A percentile compares a stretch with the other conserved stretches of the same genome.
Conservation (phyloP, 2,329 filamentous ascomycete genomes). For the Fusarium transvaalense region DNA sequence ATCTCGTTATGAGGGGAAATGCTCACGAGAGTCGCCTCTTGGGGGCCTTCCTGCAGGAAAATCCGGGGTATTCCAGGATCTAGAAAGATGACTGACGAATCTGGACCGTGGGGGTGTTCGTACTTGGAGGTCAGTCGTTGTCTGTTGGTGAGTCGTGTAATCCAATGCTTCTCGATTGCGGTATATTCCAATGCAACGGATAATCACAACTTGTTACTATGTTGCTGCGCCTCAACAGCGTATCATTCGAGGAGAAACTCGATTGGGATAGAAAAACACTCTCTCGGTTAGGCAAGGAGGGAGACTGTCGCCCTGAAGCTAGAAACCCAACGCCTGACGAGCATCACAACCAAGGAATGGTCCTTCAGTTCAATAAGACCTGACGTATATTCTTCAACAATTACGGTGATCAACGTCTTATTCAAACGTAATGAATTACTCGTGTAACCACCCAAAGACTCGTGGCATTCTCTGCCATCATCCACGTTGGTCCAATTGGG, state of each 20-base stretch:
- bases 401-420: neutral
- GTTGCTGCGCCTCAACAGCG: slow-evolving; percentile 28
- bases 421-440: slow-evolving; percentile 2
- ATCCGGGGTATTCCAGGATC: slow-evolving; percentile 42
- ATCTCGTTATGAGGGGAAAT: slow-evolving; percentile 27
- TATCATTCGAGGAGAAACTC: slow-evolving; percentile 20
- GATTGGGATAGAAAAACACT: neutral
- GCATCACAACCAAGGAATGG: neutral
- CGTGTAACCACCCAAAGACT: slow-evolving; percentile 33
- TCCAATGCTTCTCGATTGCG: slow-evolving; percentile 12
- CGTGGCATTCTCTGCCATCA: slow-evolving; percentile 20
- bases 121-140: slow-evolving; percentile 22
- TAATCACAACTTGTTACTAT: slow-evolving; percentile 8
- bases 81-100: slow-evolving; percentile 22
- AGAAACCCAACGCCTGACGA: neutral
- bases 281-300: neutral
- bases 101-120: slow-evolving; percentile 37
- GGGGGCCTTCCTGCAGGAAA: slow-evolving; percentile 33
- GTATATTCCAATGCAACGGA: slow-evolving; percentile 8
- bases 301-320: neutral
- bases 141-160: neutral
- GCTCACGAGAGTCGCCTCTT: slow-evolving; percentile 34
- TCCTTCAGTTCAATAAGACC: neutral
- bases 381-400: neutral
- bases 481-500: slow-evolving; percentile 11